A percentile compares a stretch with the other conserved stretches of the same genome.
These are phyloP conservation scores for Aspergillus affinis DNA, from an alignment of 495 filamentous ascomycete species.

Conservation along the genomic window DNA sequence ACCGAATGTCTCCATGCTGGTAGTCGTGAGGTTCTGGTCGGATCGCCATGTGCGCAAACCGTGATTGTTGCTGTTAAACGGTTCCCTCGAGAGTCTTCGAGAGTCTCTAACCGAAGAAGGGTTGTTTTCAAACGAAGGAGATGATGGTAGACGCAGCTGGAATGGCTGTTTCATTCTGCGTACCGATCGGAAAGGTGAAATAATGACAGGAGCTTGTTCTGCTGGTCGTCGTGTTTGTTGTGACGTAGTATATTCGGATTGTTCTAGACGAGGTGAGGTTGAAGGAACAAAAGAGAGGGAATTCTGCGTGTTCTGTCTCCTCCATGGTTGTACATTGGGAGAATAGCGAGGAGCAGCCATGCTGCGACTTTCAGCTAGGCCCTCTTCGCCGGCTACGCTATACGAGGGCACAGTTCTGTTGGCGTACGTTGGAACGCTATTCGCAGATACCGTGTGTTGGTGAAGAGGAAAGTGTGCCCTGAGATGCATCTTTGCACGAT, in stretches of 20 bases:
- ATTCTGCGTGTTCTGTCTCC: conserved; percentile 24
- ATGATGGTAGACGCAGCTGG: conserved; percentile 39
- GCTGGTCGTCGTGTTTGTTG: conserved; percentile 26
- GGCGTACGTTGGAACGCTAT: conserved; percentile 18
- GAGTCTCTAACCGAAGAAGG: conserved; percentile 19
- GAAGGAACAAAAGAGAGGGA: conserved; percentile 31
- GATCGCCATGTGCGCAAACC: conserved; percentile 44
- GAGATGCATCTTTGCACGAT: conserved; percentile 10
- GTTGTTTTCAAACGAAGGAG: conserved; percentile 33
- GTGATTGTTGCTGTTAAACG: conserved; percentile 18
- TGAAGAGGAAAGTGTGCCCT: conserved; percentile 15
- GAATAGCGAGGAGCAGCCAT: conserved; percentile 23
- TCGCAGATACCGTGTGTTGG: conserved; percentile 21
- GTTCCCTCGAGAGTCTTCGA: conserved; percentile 15
- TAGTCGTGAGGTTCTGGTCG: conserved; percentile 38
- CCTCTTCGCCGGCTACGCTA: conserved; percentile 13
- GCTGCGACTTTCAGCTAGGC: conserved; percentile 9
- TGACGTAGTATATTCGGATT: conserved; percentile 32
- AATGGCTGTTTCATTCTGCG: conserved; percentile 49
- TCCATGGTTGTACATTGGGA: conserved; percentile 26
- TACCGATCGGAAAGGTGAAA: conserved; percentile 49
- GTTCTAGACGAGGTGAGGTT: conserved; percentile 21
- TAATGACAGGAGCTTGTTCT: conserved; percentile 28
- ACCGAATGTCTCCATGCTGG: conserved; percentile 38
- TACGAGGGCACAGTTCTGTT: conserved; percentile 21